Conservation (phyloP, 2,329 filamentous ascomycete genomes). For the Exophiala xenobiotica region DNA sequence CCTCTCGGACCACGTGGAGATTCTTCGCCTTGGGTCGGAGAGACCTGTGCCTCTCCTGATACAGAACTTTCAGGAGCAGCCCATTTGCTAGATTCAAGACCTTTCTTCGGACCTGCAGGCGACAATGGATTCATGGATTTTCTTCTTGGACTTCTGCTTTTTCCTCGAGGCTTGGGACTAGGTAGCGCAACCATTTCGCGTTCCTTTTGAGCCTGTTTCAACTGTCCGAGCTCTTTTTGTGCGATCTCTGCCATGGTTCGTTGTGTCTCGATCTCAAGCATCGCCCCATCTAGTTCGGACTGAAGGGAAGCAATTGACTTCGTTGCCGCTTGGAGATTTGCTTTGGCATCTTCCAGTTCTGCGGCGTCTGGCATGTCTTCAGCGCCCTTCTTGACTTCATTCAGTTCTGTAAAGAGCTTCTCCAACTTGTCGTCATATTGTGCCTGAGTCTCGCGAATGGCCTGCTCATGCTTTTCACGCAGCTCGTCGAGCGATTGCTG, state of each 20-base stretch:
- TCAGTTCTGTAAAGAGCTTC: conserved; percentile 16
- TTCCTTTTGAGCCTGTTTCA: conserved; percentile 13
- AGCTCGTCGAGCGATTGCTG: conserved; percentile 16
- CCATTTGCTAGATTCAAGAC: conserved; percentile 44
- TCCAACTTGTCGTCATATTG: conserved; percentile 24
- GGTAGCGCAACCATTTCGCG: conserved; percentile 11
- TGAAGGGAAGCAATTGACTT: conserved; percentile 28
- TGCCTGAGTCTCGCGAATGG: conserved; percentile 19
- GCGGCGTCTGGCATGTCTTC: conserved; percentile 32
- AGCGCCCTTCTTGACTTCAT: conserved; percentile 35
- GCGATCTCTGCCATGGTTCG: conserved; percentile 17
- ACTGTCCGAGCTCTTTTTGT: conserved; percentile 15
- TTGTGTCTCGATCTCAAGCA: conserved; percentile 23
- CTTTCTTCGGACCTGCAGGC: conserved; percentile 28
- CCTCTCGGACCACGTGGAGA: conserved; percentile 27
- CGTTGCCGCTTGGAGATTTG: conserved; percentile 20
- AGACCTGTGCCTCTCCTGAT: background rate
- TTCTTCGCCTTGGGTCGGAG: background rate
- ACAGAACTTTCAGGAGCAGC: conserved; percentile 32
- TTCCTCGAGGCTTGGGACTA: conserved; percentile 18
- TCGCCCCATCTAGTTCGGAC: conserved; percentile 35
- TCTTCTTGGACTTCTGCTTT: conserved; percentile 25
- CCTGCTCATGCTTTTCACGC: conserved; percentile 16
- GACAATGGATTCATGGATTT: conserved; percentile 23
- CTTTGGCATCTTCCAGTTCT: conserved; percentile 12